Percentiles rank a stretch among this genome's conserved stretches.
Evolutionary conservation across 139 green algal species (phyloP).

Genomic region (Haematococcus sp.): DNA sequence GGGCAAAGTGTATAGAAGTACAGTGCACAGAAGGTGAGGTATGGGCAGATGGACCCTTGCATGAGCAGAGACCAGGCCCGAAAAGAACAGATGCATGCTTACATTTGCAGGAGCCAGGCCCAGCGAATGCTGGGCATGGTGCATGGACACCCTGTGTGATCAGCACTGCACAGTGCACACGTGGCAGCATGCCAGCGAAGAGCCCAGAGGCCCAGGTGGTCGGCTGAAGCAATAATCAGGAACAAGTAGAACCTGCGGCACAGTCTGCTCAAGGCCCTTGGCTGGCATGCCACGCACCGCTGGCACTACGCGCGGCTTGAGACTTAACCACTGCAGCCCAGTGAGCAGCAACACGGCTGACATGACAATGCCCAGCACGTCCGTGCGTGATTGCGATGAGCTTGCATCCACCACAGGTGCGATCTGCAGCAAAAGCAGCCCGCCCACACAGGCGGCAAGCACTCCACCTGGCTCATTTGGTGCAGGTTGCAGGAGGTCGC

Average conservation of each 20-base stretch:
- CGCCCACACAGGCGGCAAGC: not conserved
- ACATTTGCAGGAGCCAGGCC: not conserved
- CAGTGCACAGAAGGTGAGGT: not conserved
- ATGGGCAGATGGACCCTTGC: not conserved
- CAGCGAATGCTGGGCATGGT: not conserved
- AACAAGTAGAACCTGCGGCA: not conserved
- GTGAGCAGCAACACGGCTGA: conserved; percentile 83
- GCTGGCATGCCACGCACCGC: conserved; percentile 11
- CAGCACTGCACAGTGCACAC: too few relatives aligned
- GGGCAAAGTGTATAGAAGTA: too few relatives aligned
- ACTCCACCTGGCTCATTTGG: not conserved
- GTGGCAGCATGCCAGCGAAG: too few relatives aligned
- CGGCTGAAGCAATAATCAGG: too few relatives aligned
- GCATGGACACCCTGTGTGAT: too few relatives aligned
- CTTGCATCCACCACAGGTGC: conserved; percentile 74
- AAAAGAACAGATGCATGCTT: not conserved
- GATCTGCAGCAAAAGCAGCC: conserved; percentile 41
- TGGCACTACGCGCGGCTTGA: conserved; percentile 49
- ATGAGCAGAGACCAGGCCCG: not conserved
- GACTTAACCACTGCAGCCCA: conserved; percentile 84
- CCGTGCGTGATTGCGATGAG: conserved; percentile 81
- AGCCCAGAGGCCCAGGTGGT: too few relatives aligned
- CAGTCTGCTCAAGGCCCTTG: not conserved
- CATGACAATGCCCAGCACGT: conserved; percentile 85
- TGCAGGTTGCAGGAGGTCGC: not conserved